These are phyloP conservation scores for Lipomyces kockii DNA, from an alignment of 805 yeast species.

Conservation along the genomic window DNA sequence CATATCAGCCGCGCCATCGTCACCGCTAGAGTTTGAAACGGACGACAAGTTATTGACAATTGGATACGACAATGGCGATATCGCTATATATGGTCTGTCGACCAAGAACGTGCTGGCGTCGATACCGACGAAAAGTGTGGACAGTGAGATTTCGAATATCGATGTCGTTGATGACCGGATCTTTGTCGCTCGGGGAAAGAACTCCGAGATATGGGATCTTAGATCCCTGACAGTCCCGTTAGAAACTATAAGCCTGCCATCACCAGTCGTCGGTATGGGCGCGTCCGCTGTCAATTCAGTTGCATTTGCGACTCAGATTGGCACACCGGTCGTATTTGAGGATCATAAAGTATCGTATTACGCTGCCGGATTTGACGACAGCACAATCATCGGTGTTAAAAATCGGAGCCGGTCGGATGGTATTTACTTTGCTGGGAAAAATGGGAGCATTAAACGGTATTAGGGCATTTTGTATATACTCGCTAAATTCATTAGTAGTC, in stretches of 20 bases:
- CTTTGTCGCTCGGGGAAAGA: constrained; percentile 16
- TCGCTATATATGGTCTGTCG: constrained; percentile 24
- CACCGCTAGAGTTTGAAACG: constrained; percentile 55
- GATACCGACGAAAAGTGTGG: constrained; percentile 2
- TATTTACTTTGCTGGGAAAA: constrained; percentile 12
- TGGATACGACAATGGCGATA: constrained; percentile 46
- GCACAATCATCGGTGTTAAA: constrained; percentile 7
- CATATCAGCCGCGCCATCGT: constrained; percentile 25
- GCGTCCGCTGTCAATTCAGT: neutral
- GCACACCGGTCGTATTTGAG: constrained; percentile 4
- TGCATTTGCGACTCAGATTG: constrained; percentile 9
- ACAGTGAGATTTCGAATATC: constrained; percentile 1
- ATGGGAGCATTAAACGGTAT: constrained; percentile 13
- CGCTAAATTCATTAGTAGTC: neutral
- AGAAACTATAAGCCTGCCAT: constrained; percentile 8
- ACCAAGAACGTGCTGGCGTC: constrained; percentile 12
- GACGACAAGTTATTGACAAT: constrained; percentile 46
- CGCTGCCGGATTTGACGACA: constrained; percentile 10
- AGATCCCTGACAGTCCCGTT: constrained; percentile 15
- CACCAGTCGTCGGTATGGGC: constrained; percentile 5
- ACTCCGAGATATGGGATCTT: constrained; percentile 27
- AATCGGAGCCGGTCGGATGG: neutral
- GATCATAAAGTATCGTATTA: neutral
- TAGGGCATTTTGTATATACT: constrained; percentile 1
- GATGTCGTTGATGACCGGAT: constrained; percentile 7